Percentiles rank a stretch among this genome's conserved stretches.
These are phyloP conservation scores for Hypoxylon sp. DNA, from an alignment of 2,329 filamentous ascomycete species.

Conservation along the genomic window DNA sequence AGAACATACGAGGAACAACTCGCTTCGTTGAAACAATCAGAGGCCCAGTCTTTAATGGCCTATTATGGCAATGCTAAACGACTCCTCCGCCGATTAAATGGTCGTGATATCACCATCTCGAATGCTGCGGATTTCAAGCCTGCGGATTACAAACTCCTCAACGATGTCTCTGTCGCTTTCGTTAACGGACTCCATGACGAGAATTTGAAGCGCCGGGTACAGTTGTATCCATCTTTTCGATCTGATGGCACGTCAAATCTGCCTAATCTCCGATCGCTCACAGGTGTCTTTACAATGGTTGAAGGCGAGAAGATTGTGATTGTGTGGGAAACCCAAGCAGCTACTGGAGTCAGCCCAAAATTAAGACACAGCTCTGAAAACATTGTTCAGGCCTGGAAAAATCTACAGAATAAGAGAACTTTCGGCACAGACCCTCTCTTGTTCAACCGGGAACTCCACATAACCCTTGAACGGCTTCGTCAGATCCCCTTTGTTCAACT, in stretches of 20 bases:
- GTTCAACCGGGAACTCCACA: conserved; percentile 69
- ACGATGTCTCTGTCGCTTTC: conserved; percentile 68
- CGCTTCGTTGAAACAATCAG: conserved; percentile 59
- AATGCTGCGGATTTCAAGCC: conserved; percentile 61
- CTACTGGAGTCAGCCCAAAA: conserved; percentile 56
- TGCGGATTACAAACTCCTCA: conserved; percentile 65
- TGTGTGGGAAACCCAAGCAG: conserved; percentile 59
- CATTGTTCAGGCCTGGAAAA: conserved; percentile 63
- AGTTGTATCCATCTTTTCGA: conserved; percentile 64
- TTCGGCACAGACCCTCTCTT: conserved; percentile 64
- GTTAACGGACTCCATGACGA: conserved; percentile 67
- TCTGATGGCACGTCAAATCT: conserved; percentile 51
- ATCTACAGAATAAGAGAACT: conserved; percentile 57
- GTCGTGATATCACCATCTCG: conserved; percentile 65
- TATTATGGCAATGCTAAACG: conserved; percentile 67
- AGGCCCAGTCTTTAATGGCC: conserved; percentile 59
- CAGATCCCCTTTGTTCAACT: conserved; percentile 69
- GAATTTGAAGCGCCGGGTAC: conserved; percentile 62
- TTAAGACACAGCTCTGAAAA: conserved; percentile 57
- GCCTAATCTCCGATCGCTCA: conserved; percentile 63
- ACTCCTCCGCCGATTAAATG: conserved; percentile 64
- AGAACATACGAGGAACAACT: conserved; percentile 43
- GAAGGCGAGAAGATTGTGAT: conserved; percentile 71
- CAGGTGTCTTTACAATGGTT: conserved; percentile 67
- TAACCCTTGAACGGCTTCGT: conserved; percentile 64